These are phyloP conservation scores for Globisporangium rhizosaccharum DNA, from an alignment of 352 stramenopile genomes.

Conservation along the genomic window DNA sequence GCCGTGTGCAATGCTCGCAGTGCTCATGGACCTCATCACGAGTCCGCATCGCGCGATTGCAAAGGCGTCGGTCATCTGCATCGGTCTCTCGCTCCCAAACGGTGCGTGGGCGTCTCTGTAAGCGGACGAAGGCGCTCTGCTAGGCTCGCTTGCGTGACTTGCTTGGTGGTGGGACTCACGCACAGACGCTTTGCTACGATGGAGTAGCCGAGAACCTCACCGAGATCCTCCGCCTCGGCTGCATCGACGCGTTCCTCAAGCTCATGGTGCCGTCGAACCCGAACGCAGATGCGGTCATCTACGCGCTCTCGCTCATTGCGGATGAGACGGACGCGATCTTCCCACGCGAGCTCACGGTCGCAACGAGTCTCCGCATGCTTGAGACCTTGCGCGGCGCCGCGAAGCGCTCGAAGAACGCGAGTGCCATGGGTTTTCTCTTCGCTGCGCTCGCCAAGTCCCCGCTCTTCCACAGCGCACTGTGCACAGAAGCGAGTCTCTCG, in stretches of 20 bases:
- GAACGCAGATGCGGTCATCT: slow-evolving; percentile 42
- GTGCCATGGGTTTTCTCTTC: slow-evolving; percentile 52
- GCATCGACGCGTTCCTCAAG: slow-evolving; percentile 50
- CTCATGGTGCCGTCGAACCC: slow-evolving; percentile 37
- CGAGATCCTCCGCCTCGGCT: slow-evolving; percentile 43
- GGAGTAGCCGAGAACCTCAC: slow-evolving; percentile 44
- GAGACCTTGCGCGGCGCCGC: slow-evolving; percentile 59
- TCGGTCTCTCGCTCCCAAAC: slow-evolving; percentile 52
- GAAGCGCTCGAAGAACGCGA: slow-evolving; percentile 49
- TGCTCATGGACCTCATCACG: slow-evolving; percentile 40
- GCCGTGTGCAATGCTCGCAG: slow-evolving; percentile 26
- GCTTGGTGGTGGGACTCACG: not conserved
- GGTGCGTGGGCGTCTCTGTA: slow-evolving; percentile 19
- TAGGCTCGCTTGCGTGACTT: not conserved
- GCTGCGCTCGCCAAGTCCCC: slow-evolving; percentile 45
- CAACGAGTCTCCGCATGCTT: slow-evolving; percentile 36
- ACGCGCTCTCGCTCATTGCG: slow-evolving; percentile 51
- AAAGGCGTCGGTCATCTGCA: slow-evolving; percentile 43
- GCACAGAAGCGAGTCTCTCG: slow-evolving; percentile 44
- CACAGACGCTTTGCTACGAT: not conserved
- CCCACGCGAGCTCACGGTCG: slow-evolving; percentile 33
- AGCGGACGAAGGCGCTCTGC: not conserved
- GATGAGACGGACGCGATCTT: slow-evolving; percentile 51
- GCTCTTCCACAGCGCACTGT: slow-evolving; percentile 41
- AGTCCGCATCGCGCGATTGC: slow-evolving; percentile 30